Base-by-base conservation (phyloP, 1,284 basidiomycete genomes). In the Fomitopsis pinicola region DNA sequence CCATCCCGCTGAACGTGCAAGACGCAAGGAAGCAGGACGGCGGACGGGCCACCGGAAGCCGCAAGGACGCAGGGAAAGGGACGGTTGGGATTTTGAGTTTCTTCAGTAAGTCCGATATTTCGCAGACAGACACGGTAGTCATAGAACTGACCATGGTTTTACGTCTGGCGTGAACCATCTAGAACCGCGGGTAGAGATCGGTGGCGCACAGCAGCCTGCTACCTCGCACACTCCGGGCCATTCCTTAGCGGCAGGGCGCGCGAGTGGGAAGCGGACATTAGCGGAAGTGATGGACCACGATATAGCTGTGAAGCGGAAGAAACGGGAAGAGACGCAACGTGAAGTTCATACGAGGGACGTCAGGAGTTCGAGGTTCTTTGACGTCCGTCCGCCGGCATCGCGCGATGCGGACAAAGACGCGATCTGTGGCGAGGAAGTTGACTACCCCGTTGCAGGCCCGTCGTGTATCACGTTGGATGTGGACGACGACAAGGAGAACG, bases 201-300 rank as follows among this genome's bases (percentile, higher is more conserved):
- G 50, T 12, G 15, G 48, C 17, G 48, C 28, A 17, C 48, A 14
- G 22, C 48, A 50, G 48, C 15, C 28, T 22, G 52, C 19, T 19
- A 26, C 15, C 35, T 42, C 61, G 55, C 52, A 60, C 26, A 42
- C 14, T 57, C 40, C 52, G 55, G 45, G 36, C 61, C 78, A 73
- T 63, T 42, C 58, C 35, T 63, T 64, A 12, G 69, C 74, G 45
- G 77, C 75, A 38, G 88, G 89, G 28, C 83, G 80, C 63, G 79
- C 80, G 8, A 92, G 88, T 67, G 90, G 90, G 15, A 91, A 91
- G 72, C 79, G 89, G 60, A 89, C 87, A 2, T 76, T 92, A 38
- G 78, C 80, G 40, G 87, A 87, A 62, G 81, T 87, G 57, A 82
- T 89, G 80, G 87, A 89, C 62, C 77, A 82, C 35, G 89, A 89